A percentile compares a stretch with the other conserved stretches of the same genome.
Conservation (phyloP, 176 grass and related monocot species). For the Hordeum marinum region DNA sequence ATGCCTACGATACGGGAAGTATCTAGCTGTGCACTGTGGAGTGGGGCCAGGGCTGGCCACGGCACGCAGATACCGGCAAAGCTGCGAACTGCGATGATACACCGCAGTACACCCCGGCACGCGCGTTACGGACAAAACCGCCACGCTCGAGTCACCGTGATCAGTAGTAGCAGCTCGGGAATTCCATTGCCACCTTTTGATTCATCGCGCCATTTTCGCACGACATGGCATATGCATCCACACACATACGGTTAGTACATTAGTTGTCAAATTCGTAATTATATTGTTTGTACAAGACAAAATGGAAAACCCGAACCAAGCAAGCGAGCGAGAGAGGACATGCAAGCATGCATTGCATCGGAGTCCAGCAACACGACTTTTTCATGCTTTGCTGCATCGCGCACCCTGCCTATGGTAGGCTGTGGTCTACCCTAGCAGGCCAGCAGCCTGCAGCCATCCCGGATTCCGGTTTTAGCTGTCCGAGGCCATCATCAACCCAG, state of each 20-base stretch:
- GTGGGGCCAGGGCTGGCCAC: background rate
- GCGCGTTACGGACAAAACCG: background rate
- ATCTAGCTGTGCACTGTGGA: background rate
- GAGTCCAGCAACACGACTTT: background rate
- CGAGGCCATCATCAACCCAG: background rate
- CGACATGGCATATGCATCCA: no score
- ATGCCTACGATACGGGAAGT: no score
- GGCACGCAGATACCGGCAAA: background rate
- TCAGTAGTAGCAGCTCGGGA: background rate
- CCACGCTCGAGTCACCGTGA: background rate
- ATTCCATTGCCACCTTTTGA: no score
- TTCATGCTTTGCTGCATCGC: background rate
- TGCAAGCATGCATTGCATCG: background rate
- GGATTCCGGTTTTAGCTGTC: background rate
- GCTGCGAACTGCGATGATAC: background rate
- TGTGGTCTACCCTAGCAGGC: background rate
- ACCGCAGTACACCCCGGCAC: background rate
- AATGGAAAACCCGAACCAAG: background rate
- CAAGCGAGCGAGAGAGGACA: no score
- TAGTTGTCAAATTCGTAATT: no score
- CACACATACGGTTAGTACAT: no score
- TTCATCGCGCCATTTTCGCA: no score
- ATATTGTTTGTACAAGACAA: no score
- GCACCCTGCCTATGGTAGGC: background rate
- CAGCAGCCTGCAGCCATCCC: background rate